Evolutionary conservation across 1,284 basidiomycete species (phyloP), one percentile per base, ranked within the genome.

Genomic region (Pholiota adiposa): DNA sequence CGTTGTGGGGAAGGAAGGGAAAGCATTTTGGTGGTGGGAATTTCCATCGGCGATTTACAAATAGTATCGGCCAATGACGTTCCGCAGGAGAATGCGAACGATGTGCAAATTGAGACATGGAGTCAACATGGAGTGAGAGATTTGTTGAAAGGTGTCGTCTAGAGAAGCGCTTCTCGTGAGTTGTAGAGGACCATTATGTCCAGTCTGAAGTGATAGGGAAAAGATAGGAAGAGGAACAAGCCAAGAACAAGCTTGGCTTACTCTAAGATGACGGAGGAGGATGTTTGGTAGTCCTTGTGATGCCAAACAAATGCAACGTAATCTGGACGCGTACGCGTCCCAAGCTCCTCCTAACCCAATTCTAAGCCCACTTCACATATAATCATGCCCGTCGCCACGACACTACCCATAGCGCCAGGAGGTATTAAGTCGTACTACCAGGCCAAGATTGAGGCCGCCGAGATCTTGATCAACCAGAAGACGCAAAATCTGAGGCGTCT

Each of bases 401-500:
- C 76, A 66, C 65, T 82, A 49, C 75, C 82, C 2, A 75, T 80
- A 33, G 78, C 82, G 2, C 79, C 84, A 7, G 86, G 83, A 33
- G 88, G 90, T 21, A 82, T 93, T 49, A 90, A 94, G 73, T 88
- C 92, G 2, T 98, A 98, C 81, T 98, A 97, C 74, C 92, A 96
- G 72, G 90, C 94, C 52, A 98, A 98, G 81, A 98, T 98, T 50
- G 95, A 98, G 72, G 83, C 91, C 11, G 90, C 95, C 8, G 96
- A 98, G 72, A 83, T 97, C 49, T 83, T 91, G 49, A 98, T 98
- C 69, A 97, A 97, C 75, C 89, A 94, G 77, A 97, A 96, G 78
- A 98, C 96, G 0, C 96, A 98, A 79, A 98, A 98, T 77, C 76
- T 99, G 58, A 84, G 97, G 50, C 92, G 97, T 64, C 79, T 99